Percentiles rank a stretch among this genome's conserved stretches.
These are phyloP conservation scores for Avena insularis DNA, from an alignment of 176 grass and related monocot species.

Conservation along the genomic window DNA sequence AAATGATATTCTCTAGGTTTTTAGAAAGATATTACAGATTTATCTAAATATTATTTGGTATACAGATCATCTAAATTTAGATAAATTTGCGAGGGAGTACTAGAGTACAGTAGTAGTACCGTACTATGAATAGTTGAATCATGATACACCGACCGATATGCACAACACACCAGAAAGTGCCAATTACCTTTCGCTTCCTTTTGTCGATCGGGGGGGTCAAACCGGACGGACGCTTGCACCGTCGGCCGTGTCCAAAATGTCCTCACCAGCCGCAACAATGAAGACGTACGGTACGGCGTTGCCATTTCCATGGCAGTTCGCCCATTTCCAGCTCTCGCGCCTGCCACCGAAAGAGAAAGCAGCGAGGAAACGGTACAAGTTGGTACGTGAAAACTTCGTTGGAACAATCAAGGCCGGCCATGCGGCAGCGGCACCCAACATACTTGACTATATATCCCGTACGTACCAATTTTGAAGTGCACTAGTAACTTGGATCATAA, in stretches of 20 bases:
- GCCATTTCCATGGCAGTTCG: neutral
- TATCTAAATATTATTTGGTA: too few relatives aligned
- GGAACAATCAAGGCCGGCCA: neutral
- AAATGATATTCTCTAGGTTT: too few relatives aligned
- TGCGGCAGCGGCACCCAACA: neutral
- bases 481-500: neutral
- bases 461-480: neutral
- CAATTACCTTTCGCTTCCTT: neutral
- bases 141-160: neutral
- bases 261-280: neutral
- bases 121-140: too few relatives aligned
- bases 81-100: too few relatives aligned
- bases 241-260: neutral
- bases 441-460: neutral
- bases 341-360: constrained; percentile 4
- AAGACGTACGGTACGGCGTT: neutral
- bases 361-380: neutral
- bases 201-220: neutral
- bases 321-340: neutral
- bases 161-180: neutral
- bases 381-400: neutral
- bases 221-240: neutral
- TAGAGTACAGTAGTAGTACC: too few relatives aligned
- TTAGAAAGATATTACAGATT: too few relatives aligned
- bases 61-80: too few relatives aligned